These are phyloP conservation scores for Pilaira anomala DNA, from an alignment of 192 early-diverging fungal genomes.

Conservation along the genomic window DNA sequence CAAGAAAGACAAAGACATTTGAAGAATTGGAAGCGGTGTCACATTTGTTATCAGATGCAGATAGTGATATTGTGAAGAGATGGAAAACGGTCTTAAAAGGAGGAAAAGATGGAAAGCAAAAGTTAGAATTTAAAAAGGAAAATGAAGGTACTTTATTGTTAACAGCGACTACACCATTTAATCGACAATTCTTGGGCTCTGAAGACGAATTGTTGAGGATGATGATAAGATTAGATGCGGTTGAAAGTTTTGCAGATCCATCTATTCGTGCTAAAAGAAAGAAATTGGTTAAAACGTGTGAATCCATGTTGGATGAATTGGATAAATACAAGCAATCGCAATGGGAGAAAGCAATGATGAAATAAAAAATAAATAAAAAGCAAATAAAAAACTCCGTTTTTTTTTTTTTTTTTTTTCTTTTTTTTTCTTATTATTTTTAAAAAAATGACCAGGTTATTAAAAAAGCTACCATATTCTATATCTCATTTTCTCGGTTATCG, in stretches of 20 bases:
- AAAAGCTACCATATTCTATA: conserved; percentile 9
- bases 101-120: too few species aligned
- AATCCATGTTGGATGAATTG: conserved; percentile 17
- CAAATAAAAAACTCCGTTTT: too few species aligned
- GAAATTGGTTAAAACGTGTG: conserved; percentile 20
- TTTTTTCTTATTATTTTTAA: background rate
- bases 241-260: conserved; percentile 18
- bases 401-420: too few species aligned
- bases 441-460: background rate
- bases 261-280: conserved; percentile 15
- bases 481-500: conserved; percentile 29
- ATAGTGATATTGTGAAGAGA: too few species aligned
- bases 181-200: conserved; percentile 26
- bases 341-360: conserved; percentile 25
- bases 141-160: conserved; percentile 1
- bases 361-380: background rate
- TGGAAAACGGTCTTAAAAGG: background rate
- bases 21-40: too few species aligned
- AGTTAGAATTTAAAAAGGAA: background rate
- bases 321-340: conserved; percentile 33
- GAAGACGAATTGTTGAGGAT: conserved; percentile 31
- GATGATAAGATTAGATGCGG: conserved; percentile 23
- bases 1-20: too few species aligned
- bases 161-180: background rate
- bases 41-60: too few species aligned